Base-by-base conservation (phyloP, 2,329 filamentous ascomycete species). In the Penicillium paneum region DNA sequence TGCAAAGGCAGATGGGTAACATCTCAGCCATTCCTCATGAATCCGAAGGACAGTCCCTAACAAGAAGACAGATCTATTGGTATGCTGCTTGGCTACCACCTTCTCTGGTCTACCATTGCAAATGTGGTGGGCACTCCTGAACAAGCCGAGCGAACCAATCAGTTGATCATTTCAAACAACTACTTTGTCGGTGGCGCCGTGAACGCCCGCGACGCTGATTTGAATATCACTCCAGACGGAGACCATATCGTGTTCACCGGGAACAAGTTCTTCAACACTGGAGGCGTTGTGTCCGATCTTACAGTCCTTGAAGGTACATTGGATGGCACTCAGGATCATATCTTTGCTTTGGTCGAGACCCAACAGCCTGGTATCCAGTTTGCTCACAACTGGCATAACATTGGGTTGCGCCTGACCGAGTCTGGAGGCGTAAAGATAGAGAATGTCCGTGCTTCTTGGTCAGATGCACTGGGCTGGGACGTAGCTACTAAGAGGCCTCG, bases 131-230 rank as follows among this genome's bases (percentile, higher is more conserved):
- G 85, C 1, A 84, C 76, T 0, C 68, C 79, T 0, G 81, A 85
- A 59, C 85, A 88, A 66, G 79, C 78, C 17, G 82, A 85, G 13
- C 79, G 79, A 17, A 69, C 77, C 1, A 79, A 85, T 54, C 74
- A 84, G 57, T 70, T 80, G 47, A 83, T 88, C 63, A 79, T 85
- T 55, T 69, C 75, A 17, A 86, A 86, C 71, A 87, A 88, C 66
- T 85, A 83, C 69, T 87, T 86, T 57, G 77, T 88, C 13, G 84
- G 85, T 8, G 85, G 74, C n/a, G 82, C 85, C 0, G 85, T 88
- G 19, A 88, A 88, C 59, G 84, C 84, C 0, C 79, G 85, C 3
- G 84, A 88, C 64, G 82, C 74, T 36, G 84, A 87, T 60, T 69
- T 86, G 8, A 80, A 76, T 29, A 83, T 86, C 56, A 82, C 75